These are phyloP conservation scores for Ceratocystis eucalypticola DNA, from an alignment of 2,329 filamentous ascomycete species.

Conservation along the genomic window DNA sequence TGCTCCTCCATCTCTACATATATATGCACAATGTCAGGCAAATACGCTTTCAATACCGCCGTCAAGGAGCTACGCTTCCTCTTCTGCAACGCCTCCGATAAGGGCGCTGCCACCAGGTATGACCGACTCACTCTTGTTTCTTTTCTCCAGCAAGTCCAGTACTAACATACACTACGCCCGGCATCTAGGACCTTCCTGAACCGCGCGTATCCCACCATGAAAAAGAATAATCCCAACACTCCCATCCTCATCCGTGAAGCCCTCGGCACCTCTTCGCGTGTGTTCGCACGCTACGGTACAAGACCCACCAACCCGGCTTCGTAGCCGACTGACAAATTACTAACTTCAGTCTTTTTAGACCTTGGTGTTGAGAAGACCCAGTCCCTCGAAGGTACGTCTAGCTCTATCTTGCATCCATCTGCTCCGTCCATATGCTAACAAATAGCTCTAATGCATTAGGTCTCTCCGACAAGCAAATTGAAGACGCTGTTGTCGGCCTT, in stretches of 20 bases:
- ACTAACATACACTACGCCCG: constrained; percentile 8
- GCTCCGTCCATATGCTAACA: constrained; percentile 21
- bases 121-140: not conserved
- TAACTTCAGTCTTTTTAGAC: constrained; percentile 27
- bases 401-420: constrained; percentile 22
- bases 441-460: constrained; percentile 25
- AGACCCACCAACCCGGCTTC: not conserved
- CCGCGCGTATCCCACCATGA: constrained; percentile 93
- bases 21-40: constrained; percentile 33
- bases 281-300: constrained; percentile 88
- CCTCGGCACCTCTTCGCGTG: constrained; percentile 63
- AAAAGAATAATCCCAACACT: constrained; percentile 91
- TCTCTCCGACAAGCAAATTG: constrained; percentile 47
- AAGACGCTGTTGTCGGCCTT: constrained; percentile 42
- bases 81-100: constrained; percentile 88
- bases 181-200: constrained; percentile 66
- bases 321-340: not conserved
- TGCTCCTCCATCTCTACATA: not conserved
- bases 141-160: not conserved
- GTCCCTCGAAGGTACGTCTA: constrained; percentile 35
- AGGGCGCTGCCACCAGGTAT: constrained; percentile 79
- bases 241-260: constrained; percentile 95
- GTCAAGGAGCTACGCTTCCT: constrained; percentile 95
- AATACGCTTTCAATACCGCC: constrained; percentile 79
- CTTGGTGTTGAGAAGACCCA: constrained; percentile 44